Evolutionary conservation across 164 flowering plant genomes (phyloP).

Genomic region (Taxillus chinensis): DNA sequence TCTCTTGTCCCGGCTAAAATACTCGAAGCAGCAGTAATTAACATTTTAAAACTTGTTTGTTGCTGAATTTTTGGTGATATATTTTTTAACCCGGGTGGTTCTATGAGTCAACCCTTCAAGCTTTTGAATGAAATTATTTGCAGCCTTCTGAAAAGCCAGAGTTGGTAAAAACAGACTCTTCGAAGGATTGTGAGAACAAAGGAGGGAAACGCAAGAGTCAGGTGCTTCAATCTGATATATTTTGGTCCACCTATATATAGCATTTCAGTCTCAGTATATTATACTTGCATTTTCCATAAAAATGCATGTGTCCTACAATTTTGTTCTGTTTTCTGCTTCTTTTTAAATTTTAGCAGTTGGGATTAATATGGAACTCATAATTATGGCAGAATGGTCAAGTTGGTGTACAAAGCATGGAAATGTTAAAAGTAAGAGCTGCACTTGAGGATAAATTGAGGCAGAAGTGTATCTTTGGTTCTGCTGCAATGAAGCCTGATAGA

Average conservation of each 20-base stretch:
- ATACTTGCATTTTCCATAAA: background rate
- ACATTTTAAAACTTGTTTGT: constrained; percentile 1
- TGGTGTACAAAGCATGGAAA: constrained; percentile 58
- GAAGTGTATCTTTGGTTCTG: constrained; percentile 41
- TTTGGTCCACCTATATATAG: background rate
- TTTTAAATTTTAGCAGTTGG: background rate
- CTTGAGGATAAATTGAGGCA: constrained; percentile 79
- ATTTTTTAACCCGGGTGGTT: background rate
- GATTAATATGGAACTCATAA: background rate
- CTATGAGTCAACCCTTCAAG: background rate
- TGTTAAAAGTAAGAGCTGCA: constrained; percentile 74
- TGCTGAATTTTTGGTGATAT: background rate
- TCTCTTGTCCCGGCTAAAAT: constrained; percentile 11
- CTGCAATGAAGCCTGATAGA: constrained; percentile 24
- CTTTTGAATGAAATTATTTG: constrained; percentile 1
- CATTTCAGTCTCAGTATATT: background rate
- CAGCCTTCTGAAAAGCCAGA: constrained; percentile 22
- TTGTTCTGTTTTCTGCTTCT: no score
- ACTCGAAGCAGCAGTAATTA: constrained; percentile 22
- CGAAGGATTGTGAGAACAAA: constrained; percentile 15
- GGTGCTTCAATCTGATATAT: constrained; percentile 18
- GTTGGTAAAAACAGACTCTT: constrained; percentile 15
- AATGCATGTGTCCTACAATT: background rate
- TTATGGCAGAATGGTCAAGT: constrained; percentile 38
- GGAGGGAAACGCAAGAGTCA: constrained; percentile 28